Conservation (phyloP, 1,284 basidiomycete genomes). For the Austroboletus niveus region DNA sequence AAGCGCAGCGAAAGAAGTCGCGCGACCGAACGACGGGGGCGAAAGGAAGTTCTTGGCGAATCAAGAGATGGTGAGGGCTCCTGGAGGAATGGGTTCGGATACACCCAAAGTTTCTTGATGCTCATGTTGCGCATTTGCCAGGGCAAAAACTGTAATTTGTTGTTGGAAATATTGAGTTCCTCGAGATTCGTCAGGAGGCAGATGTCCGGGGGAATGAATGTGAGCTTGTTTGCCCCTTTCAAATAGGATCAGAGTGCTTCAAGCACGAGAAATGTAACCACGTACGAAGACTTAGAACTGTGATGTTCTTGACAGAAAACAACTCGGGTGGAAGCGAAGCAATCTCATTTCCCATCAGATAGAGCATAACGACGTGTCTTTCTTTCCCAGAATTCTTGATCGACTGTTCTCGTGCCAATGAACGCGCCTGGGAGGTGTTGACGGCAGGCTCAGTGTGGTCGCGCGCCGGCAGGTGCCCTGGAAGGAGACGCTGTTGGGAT, state of each 20-base stretch:
- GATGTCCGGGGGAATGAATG: constrained; percentile 65
- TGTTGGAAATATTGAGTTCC: constrained; percentile 62
- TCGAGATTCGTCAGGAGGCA: constrained; percentile 49
- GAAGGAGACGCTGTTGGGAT: constrained; percentile 28
- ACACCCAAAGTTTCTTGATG: constrained; percentile 44
- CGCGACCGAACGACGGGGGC: constrained; percentile 19
- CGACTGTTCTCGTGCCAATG: constrained; percentile 31
- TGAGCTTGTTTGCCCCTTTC: constrained; percentile 46
- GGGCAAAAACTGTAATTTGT: constrained; percentile 60
- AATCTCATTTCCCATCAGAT: constrained; percentile 30
- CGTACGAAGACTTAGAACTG: constrained; percentile 34
- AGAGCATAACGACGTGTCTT: constrained; percentile 32
- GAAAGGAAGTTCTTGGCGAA: neutral
- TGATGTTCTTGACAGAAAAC: constrained; percentile 28
- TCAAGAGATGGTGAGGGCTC: constrained; percentile 26
- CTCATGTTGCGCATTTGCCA: constrained; percentile 60
- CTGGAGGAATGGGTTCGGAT: constrained; percentile 57
- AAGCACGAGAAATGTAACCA: neutral
- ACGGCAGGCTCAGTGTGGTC: constrained; percentile 25
- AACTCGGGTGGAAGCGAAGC: constrained; percentile 26
- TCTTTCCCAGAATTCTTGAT: constrained; percentile 34
- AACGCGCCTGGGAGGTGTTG: constrained; percentile 19
- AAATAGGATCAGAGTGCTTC: neutral
- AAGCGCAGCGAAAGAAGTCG: constrained; percentile 20
- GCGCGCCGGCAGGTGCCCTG: constrained; percentile 16